Evolutionary conservation across 305 asterid species (phyloP), one percentile per base, ranked within the genome.

Genomic region (Coffea humblotiana): DNA sequence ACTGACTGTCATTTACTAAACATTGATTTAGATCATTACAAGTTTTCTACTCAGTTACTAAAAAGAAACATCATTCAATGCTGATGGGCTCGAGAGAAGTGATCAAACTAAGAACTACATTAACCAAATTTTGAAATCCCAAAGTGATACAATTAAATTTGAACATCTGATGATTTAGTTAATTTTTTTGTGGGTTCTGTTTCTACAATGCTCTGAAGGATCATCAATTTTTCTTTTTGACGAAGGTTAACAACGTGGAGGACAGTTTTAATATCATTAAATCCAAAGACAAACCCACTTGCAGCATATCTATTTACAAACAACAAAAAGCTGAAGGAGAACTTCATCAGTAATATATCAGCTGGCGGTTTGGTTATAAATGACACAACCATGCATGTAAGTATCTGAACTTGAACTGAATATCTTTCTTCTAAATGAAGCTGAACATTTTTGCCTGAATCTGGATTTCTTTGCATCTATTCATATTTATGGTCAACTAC

Each of bases 291-390:
- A 95, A 94, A 83, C 97, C 97, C 99, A 32, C 97, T 95, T 37
- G 99, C 97, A 72, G 96, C 98, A 21, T 95, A 94, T 85, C 52
- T 95, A 61, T 94, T 95, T 87, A 90, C 99, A 16, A 83, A 87
- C 65, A 89, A 91, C 90, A 90, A 92, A 86, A 93, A 84, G 83
- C 90, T 95, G 82, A 88, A 84, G 85, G 92, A 90, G 84, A 92
- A 90, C 56, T 95, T 92, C 71, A 80, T 90, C 69, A 78, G 83
- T 74, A 90, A 78, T 61, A 79, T 95, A 83, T 91, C 98, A 40
- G 90, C 99, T 9, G 98, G 99, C 71, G 90, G 92, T 78, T 83
- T 95, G 87, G 79, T 85, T 66, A 81, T 94, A 52, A 92, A 95
- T 45, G 99, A 95, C 67, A 89, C 90, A 71, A 65, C 88, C 76